A percentile compares a stretch with the other conserved stretches of the same genome.
Evolutionary conservation across 2,329 filamentous ascomycete genomes (phyloP).

Genomic region (Phialocephala subalpina): DNA sequence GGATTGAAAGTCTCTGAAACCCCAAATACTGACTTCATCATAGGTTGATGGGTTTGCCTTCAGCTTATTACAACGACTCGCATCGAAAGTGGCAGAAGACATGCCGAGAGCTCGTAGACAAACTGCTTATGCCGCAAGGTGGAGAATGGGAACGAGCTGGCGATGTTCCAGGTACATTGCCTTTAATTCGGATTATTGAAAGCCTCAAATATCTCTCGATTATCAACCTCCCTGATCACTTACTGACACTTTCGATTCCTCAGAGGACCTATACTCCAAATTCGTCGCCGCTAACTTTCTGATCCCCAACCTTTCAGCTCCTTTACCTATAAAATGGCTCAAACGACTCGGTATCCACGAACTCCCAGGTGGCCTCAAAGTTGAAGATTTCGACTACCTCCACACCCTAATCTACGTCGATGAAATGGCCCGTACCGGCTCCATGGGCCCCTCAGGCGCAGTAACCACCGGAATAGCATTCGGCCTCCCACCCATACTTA

Average conservation of each 20-base stretch:
- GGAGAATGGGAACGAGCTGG: constrained; percentile 74
- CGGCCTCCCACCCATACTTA: constrained; percentile 74
- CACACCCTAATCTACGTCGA: constrained; percentile 76
- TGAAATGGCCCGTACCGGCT: constrained; percentile 71
- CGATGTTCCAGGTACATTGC: constrained; percentile 35
- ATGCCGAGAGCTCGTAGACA: constrained; percentile 70
- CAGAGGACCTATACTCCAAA: constrained; percentile 67
- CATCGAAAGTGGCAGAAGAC: constrained; percentile 73
- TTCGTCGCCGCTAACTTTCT: constrained; percentile 75
- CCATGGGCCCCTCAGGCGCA: constrained; percentile 69
- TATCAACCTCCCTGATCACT: background rate
- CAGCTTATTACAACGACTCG: constrained; percentile 73
- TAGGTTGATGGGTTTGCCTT: constrained; percentile 71
- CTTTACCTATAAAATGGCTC: constrained; percentile 73
- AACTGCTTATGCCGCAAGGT: constrained; percentile 68
- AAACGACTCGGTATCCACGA: constrained; percentile 71
- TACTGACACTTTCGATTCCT: constrained; percentile 42
- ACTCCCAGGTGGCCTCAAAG: constrained; percentile 69
- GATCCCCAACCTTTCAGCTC: constrained; percentile 73
- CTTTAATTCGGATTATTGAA: no score
- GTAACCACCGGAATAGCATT: constrained; percentile 77
- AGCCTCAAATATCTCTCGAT: no score
- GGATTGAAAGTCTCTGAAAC: background rate
- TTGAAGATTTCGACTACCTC: constrained; percentile 79
- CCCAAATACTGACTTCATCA: background rate